A percentile compares a stretch with the other conserved stretches of the same genome.
phyloP scores from a whole-genome alignment of 2,329 filamentous ascomycete genomes.

The Lecanicillium sp. region DNA sequence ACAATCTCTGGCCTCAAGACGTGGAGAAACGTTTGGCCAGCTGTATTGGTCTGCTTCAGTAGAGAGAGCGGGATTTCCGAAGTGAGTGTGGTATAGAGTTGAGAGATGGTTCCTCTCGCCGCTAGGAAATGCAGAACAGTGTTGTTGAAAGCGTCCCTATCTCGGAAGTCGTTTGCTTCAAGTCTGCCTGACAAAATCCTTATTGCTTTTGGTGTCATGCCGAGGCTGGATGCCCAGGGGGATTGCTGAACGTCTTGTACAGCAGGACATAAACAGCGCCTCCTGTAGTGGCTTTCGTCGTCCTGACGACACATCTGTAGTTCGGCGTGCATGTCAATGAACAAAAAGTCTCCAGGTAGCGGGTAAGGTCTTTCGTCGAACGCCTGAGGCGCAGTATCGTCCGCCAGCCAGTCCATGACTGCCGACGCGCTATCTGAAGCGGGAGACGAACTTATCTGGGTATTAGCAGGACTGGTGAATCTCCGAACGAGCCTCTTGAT shows the following conservation, averaged over 20 bases:
- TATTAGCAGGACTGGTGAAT: slow-evolving; percentile 21
- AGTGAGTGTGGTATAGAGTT: slow-evolving; percentile 20
- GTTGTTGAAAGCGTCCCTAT: slow-evolving; percentile 36
- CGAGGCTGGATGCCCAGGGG: slow-evolving; percentile 21
- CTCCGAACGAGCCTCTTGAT: slow-evolving; percentile 30
- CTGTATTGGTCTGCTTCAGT: slow-evolving; percentile 25
- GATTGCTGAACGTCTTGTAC: slow-evolving; percentile 15
- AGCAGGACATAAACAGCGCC: slow-evolving; percentile 21
- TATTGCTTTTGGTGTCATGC: slow-evolving; percentile 13
- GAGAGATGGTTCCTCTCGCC: slow-evolving; percentile 19
- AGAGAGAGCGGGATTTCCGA: slow-evolving; percentile 8
- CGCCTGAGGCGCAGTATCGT: slow-evolving; percentile 16
- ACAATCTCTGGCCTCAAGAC: slow-evolving; percentile 30
- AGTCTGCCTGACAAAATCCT: slow-evolving; percentile 11
- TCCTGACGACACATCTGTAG: slow-evolving; percentile 14
- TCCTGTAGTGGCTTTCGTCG: slow-evolving; percentile 15
- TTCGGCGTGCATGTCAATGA: slow-evolving; percentile 16
- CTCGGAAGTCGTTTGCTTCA: slow-evolving; percentile 9
- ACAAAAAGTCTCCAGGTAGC: slow-evolving; percentile 43
- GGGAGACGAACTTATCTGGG: slow-evolving; percentile 16
- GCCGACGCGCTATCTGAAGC: slow-evolving; percentile 13
- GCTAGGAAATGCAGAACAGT: slow-evolving; percentile 39
- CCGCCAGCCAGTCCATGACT: slow-evolving; percentile 19
- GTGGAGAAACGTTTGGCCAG: slow-evolving; percentile 41
- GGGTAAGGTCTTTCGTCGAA: slow-evolving; percentile 18